Conservation (phyloP, 257 asterid species). For the Solanum dulcamara region DNA sequence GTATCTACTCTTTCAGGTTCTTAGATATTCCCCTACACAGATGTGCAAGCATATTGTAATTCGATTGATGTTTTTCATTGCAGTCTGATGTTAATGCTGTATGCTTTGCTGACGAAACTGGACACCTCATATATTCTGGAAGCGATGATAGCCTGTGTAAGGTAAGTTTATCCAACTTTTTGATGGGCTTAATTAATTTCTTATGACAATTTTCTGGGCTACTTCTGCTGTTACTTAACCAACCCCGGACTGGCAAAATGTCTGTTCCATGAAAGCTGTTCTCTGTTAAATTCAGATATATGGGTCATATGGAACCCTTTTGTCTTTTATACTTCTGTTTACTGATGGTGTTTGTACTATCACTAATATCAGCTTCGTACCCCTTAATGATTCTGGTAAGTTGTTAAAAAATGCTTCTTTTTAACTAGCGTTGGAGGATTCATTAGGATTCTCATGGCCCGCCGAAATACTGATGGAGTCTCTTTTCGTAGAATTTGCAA, state of each 20-base stretch:
- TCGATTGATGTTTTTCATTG: constrained; percentile 8
- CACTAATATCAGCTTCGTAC: neutral
- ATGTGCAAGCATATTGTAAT: neutral
- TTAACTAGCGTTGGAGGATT: neutral
- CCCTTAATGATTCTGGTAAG: neutral
- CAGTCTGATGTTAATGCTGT: constrained; percentile 98
- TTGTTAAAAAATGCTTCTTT: neutral
- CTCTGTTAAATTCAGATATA: neutral
- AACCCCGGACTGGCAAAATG: neutral
- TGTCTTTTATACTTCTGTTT: neutral
- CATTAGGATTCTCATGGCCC: neutral
- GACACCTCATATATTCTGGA: constrained; percentile 92
- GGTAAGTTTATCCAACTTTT: constrained; percentile 26
- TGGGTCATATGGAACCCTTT: neutral
- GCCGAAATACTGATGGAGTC: neutral
- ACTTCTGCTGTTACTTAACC: neutral
- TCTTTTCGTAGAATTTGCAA: neutral
- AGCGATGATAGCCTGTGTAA: constrained; percentile 93
- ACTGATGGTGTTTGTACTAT: neutral
- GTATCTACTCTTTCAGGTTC: neutral
- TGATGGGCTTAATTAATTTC: neutral
- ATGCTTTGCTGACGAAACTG: constrained; percentile 93
- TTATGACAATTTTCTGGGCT: neutral
- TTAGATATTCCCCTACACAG: neutral
- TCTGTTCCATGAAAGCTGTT: neutral